Conservation (phyloP, 2,329 filamentous ascomycete genomes). For the Exophiala phaeomuriformis region DNA sequence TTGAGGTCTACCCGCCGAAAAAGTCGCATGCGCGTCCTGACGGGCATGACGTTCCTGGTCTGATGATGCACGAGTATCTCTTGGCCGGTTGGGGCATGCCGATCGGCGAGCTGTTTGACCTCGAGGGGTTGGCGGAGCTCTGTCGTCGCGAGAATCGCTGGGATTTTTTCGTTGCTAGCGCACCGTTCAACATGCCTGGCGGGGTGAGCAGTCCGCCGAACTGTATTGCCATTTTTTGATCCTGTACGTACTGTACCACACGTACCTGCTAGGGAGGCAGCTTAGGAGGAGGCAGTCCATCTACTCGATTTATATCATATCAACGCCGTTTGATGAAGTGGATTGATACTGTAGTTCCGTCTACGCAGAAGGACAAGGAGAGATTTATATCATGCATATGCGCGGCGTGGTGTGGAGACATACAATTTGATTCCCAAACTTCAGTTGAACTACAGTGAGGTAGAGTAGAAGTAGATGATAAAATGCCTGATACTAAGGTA, state of each 20-base stretch:
- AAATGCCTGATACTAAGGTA: too few relatives aligned
- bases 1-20: slow-evolving; percentile 41
- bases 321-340: too few relatives aligned
- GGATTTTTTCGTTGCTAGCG: slow-evolving; percentile 44
- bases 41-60: slow-evolving; percentile 1
- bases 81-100: slow-evolving; percentile 30
- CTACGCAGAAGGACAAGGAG: too few relatives aligned
- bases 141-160: slow-evolving; percentile 33
- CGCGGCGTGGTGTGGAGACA: too few relatives aligned
- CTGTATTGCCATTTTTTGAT: slow-evolving; percentile 25
- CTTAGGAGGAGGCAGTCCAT: too few relatives aligned
- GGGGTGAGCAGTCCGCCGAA: slow-evolving; percentile 27
- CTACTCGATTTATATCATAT: too few relatives aligned
- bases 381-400: too few relatives aligned
- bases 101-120: slow-evolving; percentile 31
- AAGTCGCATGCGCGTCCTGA: slow-evolving; percentile 6
- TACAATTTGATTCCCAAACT: too few relatives aligned
- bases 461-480: too few relatives aligned
- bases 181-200: slow-evolving; percentile 25
- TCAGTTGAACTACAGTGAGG: too few relatives aligned
- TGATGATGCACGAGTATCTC: slow-evolving; percentile 26
- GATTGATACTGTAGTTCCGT: too few relatives aligned
- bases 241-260: not conserved
- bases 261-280: too few relatives aligned
- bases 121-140: slow-evolving; percentile 35